Percentiles rank a stretch among this genome's conserved stretches.
phyloP scores from a whole-genome alignment of 176 grass and related monocot species.

The Ananas comosus region DNA sequence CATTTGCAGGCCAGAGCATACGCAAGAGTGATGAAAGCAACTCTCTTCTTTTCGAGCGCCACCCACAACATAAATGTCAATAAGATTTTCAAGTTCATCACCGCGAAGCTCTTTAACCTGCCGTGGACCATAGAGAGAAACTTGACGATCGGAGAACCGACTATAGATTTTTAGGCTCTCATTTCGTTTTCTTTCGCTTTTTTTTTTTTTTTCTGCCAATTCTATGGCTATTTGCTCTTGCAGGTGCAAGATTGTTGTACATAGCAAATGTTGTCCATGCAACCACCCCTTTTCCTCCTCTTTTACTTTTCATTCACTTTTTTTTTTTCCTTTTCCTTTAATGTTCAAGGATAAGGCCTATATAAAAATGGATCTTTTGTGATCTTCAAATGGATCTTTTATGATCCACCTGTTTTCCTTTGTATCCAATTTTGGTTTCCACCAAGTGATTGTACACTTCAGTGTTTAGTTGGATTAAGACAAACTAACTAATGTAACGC shows the following conservation, averaged over 20 bases:
- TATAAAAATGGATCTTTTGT: too few species aligned
- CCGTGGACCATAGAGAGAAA: constrained; percentile 88
- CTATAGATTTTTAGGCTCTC: constrained; percentile 65
- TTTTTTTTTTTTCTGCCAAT: background rate
- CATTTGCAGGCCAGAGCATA: constrained; percentile 84
- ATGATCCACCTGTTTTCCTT: too few species aligned
- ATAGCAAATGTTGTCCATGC: background rate
- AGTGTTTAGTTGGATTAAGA: too few species aligned
- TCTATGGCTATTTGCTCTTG: background rate
- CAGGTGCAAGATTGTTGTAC: constrained; percentile 2
- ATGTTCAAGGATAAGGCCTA: background rate
- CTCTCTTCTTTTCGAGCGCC: constrained; percentile 93
- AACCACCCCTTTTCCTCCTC: too few species aligned
- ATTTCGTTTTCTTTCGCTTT: background rate
- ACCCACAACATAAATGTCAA: constrained; percentile 99
- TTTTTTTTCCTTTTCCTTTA: background rate
- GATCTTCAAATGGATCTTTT: too few species aligned
- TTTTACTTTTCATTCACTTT: background rate
- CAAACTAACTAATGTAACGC: too few species aligned
- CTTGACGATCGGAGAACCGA: constrained; percentile 94
- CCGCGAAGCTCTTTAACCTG: constrained; percentile 80
- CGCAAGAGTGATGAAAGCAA: constrained; percentile 96
- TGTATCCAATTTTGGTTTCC: too few species aligned
- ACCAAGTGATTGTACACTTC: too few species aligned
- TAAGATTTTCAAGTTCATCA: constrained; percentile 99